These are phyloP conservation scores for Emericellopsis terricola DNA, from an alignment of 495 filamentous ascomycete species.

Conservation along the genomic window DNA sequence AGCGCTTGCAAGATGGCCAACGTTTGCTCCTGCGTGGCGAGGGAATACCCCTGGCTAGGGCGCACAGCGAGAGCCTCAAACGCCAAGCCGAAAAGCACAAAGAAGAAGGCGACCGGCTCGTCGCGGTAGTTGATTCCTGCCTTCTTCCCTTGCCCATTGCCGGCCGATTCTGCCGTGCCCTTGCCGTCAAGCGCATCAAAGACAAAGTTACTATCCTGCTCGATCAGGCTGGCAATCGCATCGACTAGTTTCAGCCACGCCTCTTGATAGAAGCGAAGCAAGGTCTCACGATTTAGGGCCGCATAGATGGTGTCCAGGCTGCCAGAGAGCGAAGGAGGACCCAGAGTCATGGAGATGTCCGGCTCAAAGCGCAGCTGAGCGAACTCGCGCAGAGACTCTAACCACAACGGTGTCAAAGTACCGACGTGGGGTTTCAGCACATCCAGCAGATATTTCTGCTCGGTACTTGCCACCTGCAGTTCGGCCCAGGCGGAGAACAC, in stretches of 20 bases:
- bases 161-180: slow-evolving; percentile 29
- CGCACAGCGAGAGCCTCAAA: slow-evolving; percentile 86
- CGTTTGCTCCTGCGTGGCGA: slow-evolving; percentile 61
- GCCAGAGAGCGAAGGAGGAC: slow-evolving; percentile 51
- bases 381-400: slow-evolving; percentile 84
- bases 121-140: slow-evolving; percentile 91
- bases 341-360: slow-evolving; percentile 78
- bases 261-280: slow-evolving; percentile 93
- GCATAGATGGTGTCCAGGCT: slow-evolving; percentile 84
- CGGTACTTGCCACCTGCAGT: slow-evolving; percentile 85
- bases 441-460: slow-evolving; percentile 75
- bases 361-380: slow-evolving; percentile 89
- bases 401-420: slow-evolving; percentile 79
- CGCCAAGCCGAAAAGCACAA: slow-evolving; percentile 89
- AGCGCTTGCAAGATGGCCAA: slow-evolving; percentile 79
- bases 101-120: slow-evolving; percentile 97
- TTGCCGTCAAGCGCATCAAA: slow-evolving; percentile 93
- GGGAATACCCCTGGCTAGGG: slow-evolving; percentile 44
- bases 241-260: slow-evolving; percentile 94
- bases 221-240: slow-evolving; percentile 92
- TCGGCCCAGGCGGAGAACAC: slow-evolving; percentile 99
- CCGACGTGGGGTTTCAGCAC: slow-evolving; percentile 84
- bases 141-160: slow-evolving; percentile 31
- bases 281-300: slow-evolving; percentile 80
- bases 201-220: slow-evolving; percentile 92